Evolutionary conservation across 2,329 filamentous ascomycete species (phyloP).

Genomic region (Claviceps purpurea): DNA sequence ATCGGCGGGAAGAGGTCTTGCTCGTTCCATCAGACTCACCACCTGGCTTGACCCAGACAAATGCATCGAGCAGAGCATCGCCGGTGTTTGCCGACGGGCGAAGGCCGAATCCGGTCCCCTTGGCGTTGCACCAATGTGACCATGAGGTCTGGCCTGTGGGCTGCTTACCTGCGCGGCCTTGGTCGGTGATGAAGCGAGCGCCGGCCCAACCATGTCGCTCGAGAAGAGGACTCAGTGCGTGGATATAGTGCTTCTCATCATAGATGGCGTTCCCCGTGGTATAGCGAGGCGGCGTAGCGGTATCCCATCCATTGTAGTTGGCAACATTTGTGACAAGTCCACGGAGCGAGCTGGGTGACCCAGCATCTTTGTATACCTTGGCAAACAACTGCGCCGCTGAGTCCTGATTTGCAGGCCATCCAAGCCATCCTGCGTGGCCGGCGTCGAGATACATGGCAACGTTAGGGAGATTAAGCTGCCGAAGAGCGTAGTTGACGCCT

Average conservation of each 20-base stretch:
- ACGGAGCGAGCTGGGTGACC: conserved; percentile 34
- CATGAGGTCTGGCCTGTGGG: conserved; percentile 46
- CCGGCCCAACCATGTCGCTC: conserved; percentile 27
- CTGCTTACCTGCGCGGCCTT: conserved; percentile 42
- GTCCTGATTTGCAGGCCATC: conserved; percentile 39
- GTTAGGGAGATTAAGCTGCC: conserved; percentile 38
- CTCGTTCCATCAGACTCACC: conserved; percentile 34
- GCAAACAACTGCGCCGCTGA: conserved; percentile 34
- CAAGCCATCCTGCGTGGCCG: conserved; percentile 45
- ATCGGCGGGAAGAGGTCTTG: conserved; percentile 9
- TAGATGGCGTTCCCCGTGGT: conserved; percentile 34
- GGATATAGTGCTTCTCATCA: conserved; percentile 43
- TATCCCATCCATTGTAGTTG: conserved; percentile 40
- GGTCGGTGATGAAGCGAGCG: conserved; percentile 35
- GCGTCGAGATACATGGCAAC: conserved; percentile 46
- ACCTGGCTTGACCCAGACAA: conserved; percentile 61
- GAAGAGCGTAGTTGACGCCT: conserved; percentile 37
- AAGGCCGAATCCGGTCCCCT: conserved; percentile 49
- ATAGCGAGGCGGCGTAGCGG: conserved; percentile 29
- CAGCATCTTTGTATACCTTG: conserved; percentile 34
- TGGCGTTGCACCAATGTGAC: conserved; percentile 58
- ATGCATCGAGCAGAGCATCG: conserved; percentile 45
- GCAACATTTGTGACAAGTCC: conserved; percentile 45
- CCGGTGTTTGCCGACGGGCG: conserved; percentile 51
- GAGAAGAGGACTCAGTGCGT: conserved; percentile 52